Base-by-base conservation (phyloP, 805 yeast genomes). In the Barnettozyma salicaria region DNA sequence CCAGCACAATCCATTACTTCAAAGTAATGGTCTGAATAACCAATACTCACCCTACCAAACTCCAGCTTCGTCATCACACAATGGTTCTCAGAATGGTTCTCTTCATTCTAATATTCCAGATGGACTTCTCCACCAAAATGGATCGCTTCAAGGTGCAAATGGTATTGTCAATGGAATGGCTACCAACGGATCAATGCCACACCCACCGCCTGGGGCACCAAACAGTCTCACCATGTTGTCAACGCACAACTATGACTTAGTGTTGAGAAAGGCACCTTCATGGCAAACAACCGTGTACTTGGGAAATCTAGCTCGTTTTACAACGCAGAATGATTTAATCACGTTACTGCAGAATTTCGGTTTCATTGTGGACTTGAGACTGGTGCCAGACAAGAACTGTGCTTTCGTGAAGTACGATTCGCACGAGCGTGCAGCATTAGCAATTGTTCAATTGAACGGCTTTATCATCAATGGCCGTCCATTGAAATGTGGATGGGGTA, bases 401-500 rank as follows among this genome's bases (percentile, higher is more conserved):
- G 95, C 95, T 9, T 88, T 87, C 65, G 90, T 84, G 44, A 81
- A 80, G 59, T 86, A 78, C 55, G 95, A 83, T 52, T 70, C 85
- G 29, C 96, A 87, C 59, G 95, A 87, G 52, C 69, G 86, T 42
- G 96, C 96, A 5, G 94, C 95, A 3, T 65, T 84, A 52, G 94
- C 95, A 32, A 86, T 87, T 52, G 81, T 80, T 22, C 90, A 83
- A 52, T 65, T 88, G 45, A 65, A 72, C 14, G 92, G 95, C 1
- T 72, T 78, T 49, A 69, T 69, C 34, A 61, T 86, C 48, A 79
- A 81, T 53, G 95, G 95, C 17, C 71, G 95, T 55, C 79, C 82
- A 17, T 61, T 86, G 55, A 80, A 79, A 55, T 77, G 87, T 49
- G 89, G 94, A 23, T 88, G 96, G 96, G 96, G 95, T 36, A 83